Evolutionary conservation across 495 filamentous ascomycete species (phyloP), one percentile per base, ranked within the genome.

Genomic region (Neurospora hispaniola): DNA sequence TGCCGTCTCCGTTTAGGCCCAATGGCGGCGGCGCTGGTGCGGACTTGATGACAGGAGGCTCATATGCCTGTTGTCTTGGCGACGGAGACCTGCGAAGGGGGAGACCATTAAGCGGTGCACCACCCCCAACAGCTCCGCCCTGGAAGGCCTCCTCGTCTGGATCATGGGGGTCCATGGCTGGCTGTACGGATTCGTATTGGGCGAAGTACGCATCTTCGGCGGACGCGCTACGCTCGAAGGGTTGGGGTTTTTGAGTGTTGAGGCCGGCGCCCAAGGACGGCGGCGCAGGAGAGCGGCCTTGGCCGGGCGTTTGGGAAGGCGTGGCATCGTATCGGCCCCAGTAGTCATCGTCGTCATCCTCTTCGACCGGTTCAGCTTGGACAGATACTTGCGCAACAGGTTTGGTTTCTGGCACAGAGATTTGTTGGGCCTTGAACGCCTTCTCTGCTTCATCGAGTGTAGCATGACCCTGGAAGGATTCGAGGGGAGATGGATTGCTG

Each of bases 301-400:
- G 80, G 1, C 89, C 89, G 7, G 95, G 95, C 23, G 94, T 95
- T 42, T 89, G 86, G 9, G 88, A 88, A 2, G 93, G 92, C 12
- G 93, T 96, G 10, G 90, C 88, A 84, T 98, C 96, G 79, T 99
- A 99, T 74, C 90, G 90, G 40, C 90, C 93, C 96, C 96, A 99
- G 81, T 98, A 99, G 76, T 90, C 92, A 74, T 94, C 94, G 73
- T 97, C 94, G 40, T 96, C 93, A 20, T 93, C 91, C 0, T 91
- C 90, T 0, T 87, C 79, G 12, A 85, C 81, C 0, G 77, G 72
- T 14, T 71, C 72, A 14, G 78, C 73, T 69, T 84, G 73, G 35
- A 69, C 27, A 71, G 48, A 35, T 62, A 72, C 71, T 27, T 71
- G 42, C n/a, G 72, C 16, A 62, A 9, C 12, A 3, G 42, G 43